Evolutionary conservation across 2,329 filamentous ascomycete genomes (phyloP).

Genomic region (Penicillium decumbens): DNA sequence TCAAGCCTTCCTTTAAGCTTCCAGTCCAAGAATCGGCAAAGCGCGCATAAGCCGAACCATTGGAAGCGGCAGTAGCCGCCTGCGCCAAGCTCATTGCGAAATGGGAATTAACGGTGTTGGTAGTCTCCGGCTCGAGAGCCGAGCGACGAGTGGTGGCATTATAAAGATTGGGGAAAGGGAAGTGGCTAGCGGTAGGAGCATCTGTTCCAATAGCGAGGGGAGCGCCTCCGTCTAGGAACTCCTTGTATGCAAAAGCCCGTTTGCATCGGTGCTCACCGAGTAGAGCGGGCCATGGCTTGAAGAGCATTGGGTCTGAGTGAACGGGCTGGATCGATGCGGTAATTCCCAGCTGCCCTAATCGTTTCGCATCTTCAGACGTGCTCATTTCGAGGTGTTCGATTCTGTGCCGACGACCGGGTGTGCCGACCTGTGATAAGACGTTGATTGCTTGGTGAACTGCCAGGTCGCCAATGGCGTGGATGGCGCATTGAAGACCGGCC

Average conservation of each 20-base stretch:
- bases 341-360: constrained; percentile 47
- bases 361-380: constrained; percentile 44
- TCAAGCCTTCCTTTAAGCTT: constrained; percentile 36
- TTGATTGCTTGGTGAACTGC: constrained; percentile 47
- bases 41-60: constrained; percentile 45
- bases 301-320: constrained; percentile 43
- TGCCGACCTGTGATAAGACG: constrained; percentile 39
- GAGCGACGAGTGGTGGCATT: constrained; percentile 48
- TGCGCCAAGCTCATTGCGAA: constrained; percentile 42
- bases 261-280: constrained; percentile 45
- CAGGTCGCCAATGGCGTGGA: constrained; percentile 51
- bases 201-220: constrained; percentile 47
- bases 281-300: constrained; percentile 46
- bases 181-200: constrained; percentile 46
- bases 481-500: constrained; percentile 46
- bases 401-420: constrained; percentile 44
- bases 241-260: constrained; percentile 50
- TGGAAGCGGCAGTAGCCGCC: constrained; percentile 44
- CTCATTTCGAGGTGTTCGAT: constrained; percentile 52
- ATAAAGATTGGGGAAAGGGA: constrained; percentile 47
- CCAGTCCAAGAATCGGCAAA: constrained; percentile 45
- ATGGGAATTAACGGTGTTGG: constrained; percentile 41
- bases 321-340: constrained; percentile 40
- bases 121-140: constrained; percentile 38
- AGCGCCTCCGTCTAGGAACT: constrained; percentile 47